Evolutionary conservation across 768 basidiomycete species (phyloP).

Genomic region (Auriscalpium vulgare): DNA sequence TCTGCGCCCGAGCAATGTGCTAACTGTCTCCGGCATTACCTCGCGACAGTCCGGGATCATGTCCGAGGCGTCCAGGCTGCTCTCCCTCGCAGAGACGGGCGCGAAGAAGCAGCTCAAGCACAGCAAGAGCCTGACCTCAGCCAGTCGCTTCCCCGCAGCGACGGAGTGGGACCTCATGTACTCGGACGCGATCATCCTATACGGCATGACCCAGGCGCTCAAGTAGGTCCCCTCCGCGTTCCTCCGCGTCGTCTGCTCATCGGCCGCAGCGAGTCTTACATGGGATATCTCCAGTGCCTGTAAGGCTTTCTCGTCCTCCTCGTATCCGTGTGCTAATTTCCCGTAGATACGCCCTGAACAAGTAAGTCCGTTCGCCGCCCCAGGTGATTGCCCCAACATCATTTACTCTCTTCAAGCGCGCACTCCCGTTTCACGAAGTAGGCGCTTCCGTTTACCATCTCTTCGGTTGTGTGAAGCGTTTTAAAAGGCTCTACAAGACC

Average conservation of each 20-base stretch:
- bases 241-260: not conserved
- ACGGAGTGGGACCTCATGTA: slow-evolving; percentile 72
- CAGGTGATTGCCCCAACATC: not conserved
- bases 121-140: slow-evolving; percentile 25
- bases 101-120: slow-evolving; percentile 43
- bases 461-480: too few relatives aligned
- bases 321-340: slow-evolving; percentile 6
- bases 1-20: too few relatives aligned
- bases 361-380: slow-evolving; percentile 24
- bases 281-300: slow-evolving; percentile 75
- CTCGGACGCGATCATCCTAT: slow-evolving; percentile 63
- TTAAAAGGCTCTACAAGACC: slow-evolving; percentile 49
- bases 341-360: slow-evolving; percentile 44
- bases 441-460: slow-evolving; percentile 11
- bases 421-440: slow-evolving; percentile 73
- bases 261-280: slow-evolving; percentile 57
- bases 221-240: slow-evolving; percentile 34
- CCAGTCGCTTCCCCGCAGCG: slow-evolving; percentile 47
- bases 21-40: not conserved
- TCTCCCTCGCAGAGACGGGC: slow-evolving; percentile 52
- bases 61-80: slow-evolving; percentile 49
- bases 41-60: slow-evolving; percentile 44
- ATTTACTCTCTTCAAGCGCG: slow-evolving; percentile 31
- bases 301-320: slow-evolving; percentile 26
- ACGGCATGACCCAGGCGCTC: slow-evolving; percentile 63